Base-by-base conservation (phyloP, 495 filamentous ascomycete species). In the Cairneyella variabilis region DNA sequence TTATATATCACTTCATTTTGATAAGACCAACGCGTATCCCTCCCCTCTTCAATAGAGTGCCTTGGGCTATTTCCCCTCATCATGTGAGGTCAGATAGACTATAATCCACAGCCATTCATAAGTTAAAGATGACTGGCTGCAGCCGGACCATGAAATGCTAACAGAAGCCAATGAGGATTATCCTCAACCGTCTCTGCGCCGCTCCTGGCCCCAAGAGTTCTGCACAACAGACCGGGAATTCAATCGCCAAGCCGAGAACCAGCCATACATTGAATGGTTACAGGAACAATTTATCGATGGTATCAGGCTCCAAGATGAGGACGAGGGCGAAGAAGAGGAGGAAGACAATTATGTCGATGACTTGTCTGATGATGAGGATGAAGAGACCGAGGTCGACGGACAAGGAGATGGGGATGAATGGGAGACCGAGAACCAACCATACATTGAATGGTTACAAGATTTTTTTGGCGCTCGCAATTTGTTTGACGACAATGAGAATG, bases 281-380 rank as follows among this genome's bases (percentile, higher is more conserved):
- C 21, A 18, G 14, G 42, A 27, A 1, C 0, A 4, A 2, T n/a
- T 45, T 14, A 43, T 5, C 14, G 42, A 27, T n/a, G 18, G 5
- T 14, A 1, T 6, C 16, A 14, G n/a, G 30, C 8, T 34, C 8
- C 8, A 27, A 2, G 42, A 27, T 9, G 58, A 66, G 7, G 65
- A 67, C 47, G 63, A 51, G 9, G 68, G 58, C 56, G 32, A 23
- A 12, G 20, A 16, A 3, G 20, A 45, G 5, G 42, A 45, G 23
- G 38, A 41, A 2, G 16, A n/a, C n/a, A n/a, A n/a, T n/a, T n/a
- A n/a, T n/a, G n/a, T n/a, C n/a, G n/a, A n/a, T n/a, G n/a, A n/a
- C n/a, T n/a, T n/a, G n/a, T n/a, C n/a, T n/a, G n/a, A 41, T 14
- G 38, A 41, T 8, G 16, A 41, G n/a, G n/a, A n/a, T n/a, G n/a